Conservation (phyloP, 2,329 filamentous ascomycete genomes). For the Penicillium sclerotiorum region DNA sequence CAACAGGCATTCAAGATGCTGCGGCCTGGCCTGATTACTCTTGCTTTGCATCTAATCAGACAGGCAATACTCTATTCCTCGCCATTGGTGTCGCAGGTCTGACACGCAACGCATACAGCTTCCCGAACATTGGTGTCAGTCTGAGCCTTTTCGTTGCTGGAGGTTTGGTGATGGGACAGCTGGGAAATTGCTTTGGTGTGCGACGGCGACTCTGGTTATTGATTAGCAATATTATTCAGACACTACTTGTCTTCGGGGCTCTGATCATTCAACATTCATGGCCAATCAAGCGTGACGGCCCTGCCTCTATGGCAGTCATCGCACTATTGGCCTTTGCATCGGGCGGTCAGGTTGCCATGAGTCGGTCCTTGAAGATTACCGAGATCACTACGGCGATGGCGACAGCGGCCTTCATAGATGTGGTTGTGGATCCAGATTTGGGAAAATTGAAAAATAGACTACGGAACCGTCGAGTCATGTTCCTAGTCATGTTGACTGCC, state of each 20-base stretch:
- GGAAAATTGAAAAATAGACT: conserved; percentile 52
- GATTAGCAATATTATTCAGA: conserved; percentile 58
- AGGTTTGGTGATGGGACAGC: conserved; percentile 60
- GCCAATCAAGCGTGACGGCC: conserved; percentile 40
- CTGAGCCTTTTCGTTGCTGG: conserved; percentile 60
- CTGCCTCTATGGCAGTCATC: conserved; percentile 50
- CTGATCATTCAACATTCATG: conserved; percentile 51
- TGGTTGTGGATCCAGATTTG: conserved; percentile 59
- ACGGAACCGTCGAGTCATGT: conserved; percentile 31
- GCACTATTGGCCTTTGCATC: conserved; percentile 58
- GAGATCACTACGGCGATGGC: conserved; percentile 69
- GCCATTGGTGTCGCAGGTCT: conserved; percentile 55
- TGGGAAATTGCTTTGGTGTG: conserved; percentile 57
- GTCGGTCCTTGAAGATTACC: conserved; percentile 50
- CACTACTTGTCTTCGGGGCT: conserved; percentile 56
- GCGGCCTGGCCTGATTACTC: conserved; percentile 63
- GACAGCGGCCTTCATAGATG: conserved; percentile 64
- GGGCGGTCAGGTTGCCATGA: conserved; percentile 63
- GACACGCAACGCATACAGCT: conserved; percentile 54
- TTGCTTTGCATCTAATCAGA: conserved; percentile 67
- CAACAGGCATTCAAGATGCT: conserved; percentile 55
- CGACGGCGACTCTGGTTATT: conserved; percentile 59
- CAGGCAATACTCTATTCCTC: conserved; percentile 66
- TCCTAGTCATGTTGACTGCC: conserved; percentile 17
- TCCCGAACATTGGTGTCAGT: conserved; percentile 58